Evolutionary conservation across 768 basidiomycete species (phyloP), one percentile per base, ranked within the genome.

Genomic region (Gyrodon lividus): DNA sequence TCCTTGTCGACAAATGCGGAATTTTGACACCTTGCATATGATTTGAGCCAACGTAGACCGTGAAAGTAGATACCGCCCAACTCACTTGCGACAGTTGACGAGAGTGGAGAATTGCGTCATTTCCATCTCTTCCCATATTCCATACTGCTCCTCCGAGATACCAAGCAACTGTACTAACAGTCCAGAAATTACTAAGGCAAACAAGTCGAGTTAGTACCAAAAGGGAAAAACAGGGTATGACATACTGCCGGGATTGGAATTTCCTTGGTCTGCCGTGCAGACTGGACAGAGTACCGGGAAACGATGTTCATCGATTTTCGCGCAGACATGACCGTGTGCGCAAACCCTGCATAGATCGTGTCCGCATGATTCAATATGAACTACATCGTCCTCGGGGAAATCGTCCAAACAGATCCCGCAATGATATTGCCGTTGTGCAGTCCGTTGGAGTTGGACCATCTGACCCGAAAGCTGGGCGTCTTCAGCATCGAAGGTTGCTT

Each of bases 211-310:
- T 34, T n/a, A 34, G 28, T 51, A 2, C 6, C 3, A 43, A 37
- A 46, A 17, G 8, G 1, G 6, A 14, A 13, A 6, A 20, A 28
- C 23, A 20, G 6, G 2, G 38, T 7, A 24, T 23, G 17, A 59
- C 66, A 42, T 47, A 62, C 73, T 68, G 37, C 69, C 69, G 13
- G 68, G 69, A 19, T 65, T 63, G 12, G 57, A 28, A 6, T 59
- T 63, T 24, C 58, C 59, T 6, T 60, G 58, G 28, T 72, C 71
- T 16, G 74, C 70, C 20, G 67, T 64, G 52, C 86, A 87, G 12
- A 75, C 62, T 0, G 85, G 86, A 58, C 85, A 87, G 17, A 77
- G 63, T 8, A 86, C 78, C 1, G 85, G 85, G 47, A 77, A 85
- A 13, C 73, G 74, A 52, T 72, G 74, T 37, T 82, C 79, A n/a